Conservation (phyloP, 306 rosid species). For the Cucurbita ficifolia region DNA sequence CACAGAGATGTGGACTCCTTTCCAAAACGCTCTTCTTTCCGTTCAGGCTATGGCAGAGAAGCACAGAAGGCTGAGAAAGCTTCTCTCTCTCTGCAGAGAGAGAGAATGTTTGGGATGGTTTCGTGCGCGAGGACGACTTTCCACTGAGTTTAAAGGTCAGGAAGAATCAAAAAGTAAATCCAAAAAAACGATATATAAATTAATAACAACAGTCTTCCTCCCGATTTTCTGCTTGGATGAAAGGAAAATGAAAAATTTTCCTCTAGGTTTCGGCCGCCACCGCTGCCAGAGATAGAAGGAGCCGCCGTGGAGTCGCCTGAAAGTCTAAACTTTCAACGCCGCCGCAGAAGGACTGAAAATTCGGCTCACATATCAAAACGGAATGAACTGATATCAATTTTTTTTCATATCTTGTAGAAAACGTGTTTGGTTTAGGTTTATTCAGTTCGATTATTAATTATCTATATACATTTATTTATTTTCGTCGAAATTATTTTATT, state of each 20-base stretch:
- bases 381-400: background rate
- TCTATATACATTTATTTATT: too few species aligned
- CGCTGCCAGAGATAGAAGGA: background rate
- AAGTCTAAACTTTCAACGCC: background rate
- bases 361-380: background rate
- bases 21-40: background rate
- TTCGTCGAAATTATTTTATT: too few species aligned
- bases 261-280: background rate
- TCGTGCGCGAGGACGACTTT: slow-evolving; percentile 6
- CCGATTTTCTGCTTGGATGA: background rate
- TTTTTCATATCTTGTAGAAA: background rate
- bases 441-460: background rate
- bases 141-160: slow-evolving; percentile 1
- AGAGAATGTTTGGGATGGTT: background rate
- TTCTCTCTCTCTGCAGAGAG: slow-evolving; percentile 1
- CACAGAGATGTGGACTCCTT: background rate
- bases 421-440: slow-evolving; percentile 2
- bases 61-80: background rate
- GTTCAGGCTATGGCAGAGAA: background rate
- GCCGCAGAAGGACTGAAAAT: background rate
- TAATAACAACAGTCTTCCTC: background rate
- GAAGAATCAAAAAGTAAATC: background rate
- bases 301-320: background rate
- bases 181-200: background rate
- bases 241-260: background rate